phyloP scores from a whole-genome alignment of 306 rosid species.

The Psophocarpus tetragonolobus region DNA sequence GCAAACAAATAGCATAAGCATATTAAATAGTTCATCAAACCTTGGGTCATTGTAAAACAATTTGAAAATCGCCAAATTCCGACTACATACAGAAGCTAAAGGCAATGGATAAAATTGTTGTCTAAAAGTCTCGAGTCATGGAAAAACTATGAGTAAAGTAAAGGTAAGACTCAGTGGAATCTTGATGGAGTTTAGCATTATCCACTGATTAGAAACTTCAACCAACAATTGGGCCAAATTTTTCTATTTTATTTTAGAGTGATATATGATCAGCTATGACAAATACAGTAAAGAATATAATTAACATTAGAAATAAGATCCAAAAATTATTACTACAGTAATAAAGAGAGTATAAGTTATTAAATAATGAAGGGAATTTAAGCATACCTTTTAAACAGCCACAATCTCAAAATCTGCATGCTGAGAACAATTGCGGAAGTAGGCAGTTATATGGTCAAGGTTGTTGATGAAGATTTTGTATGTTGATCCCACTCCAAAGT shows the following conservation, averaged over 20 bases:
- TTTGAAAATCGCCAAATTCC: conserved; percentile 1
- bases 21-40: neutral
- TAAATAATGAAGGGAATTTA: conserved; percentile 1
- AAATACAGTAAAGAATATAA: neutral
- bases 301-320: neutral
- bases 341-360: neutral
- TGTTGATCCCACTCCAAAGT: conserved; percentile 39
- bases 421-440: conserved; percentile 43
- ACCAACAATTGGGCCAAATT: conserved; percentile 3
- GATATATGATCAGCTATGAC: conserved; percentile 19
- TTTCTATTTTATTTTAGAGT: neutral
- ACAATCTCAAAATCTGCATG: conserved; percentile 42
- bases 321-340: neutral
- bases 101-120: neutral
- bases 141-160: neutral
- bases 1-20: conserved; percentile 7
- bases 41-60: neutral
- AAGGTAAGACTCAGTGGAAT: conserved; percentile 2
- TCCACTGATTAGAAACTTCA: conserved; percentile 7
- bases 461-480: conserved; percentile 43
- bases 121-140: neutral
- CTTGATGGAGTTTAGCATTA: neutral
- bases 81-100: neutral
- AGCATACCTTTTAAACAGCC: conserved; percentile 39
- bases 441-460: conserved; percentile 49